Conservation (phyloP, 2,329 filamentous ascomycete genomes). For the Colletotrichum coccodes region DNA sequence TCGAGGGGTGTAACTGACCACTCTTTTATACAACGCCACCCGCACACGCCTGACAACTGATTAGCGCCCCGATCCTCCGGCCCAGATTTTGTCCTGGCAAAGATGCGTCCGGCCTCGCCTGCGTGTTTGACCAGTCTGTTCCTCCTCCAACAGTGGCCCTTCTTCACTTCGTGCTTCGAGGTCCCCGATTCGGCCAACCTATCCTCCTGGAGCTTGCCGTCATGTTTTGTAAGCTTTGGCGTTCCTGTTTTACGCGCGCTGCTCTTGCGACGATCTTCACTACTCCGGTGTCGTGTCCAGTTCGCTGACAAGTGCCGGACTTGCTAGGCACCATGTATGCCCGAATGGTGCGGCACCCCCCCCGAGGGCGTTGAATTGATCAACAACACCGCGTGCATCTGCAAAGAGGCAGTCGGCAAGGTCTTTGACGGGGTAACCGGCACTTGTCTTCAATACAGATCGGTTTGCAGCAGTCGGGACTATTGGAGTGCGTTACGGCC, state of each 20-base stretch:
- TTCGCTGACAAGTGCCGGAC: not conserved
- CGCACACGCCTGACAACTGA: not conserved
- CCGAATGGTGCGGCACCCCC: not conserved
- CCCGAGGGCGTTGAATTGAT: not conserved
- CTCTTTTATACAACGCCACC: not conserved
- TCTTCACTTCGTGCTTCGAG: not conserved
- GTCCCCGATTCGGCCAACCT: not conserved
- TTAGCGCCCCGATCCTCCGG: not conserved
- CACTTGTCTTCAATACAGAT: not conserved
- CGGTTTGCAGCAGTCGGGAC: not conserved
- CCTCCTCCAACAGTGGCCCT: not conserved
- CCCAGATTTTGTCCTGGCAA: not conserved
- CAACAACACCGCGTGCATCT: not conserved
- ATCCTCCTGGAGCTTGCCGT: not conserved
- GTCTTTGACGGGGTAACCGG: not conserved
- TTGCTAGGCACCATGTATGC: not conserved
- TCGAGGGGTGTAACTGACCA: too few species aligned
- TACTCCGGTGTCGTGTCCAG: not conserved
- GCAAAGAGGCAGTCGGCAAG: not conserved
- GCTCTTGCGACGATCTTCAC: not conserved
- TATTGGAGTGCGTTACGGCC: not conserved
- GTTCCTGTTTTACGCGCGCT: not conserved
- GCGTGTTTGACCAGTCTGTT: not conserved
- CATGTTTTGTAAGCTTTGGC: not conserved
- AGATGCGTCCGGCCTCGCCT: not conserved